Percentiles rank a stretch among this genome's conserved stretches.
These are phyloP conservation scores for Cunninghamia lanceolata DNA, from an alignment of 75 land plant species.

Conservation along the genomic window DNA sequence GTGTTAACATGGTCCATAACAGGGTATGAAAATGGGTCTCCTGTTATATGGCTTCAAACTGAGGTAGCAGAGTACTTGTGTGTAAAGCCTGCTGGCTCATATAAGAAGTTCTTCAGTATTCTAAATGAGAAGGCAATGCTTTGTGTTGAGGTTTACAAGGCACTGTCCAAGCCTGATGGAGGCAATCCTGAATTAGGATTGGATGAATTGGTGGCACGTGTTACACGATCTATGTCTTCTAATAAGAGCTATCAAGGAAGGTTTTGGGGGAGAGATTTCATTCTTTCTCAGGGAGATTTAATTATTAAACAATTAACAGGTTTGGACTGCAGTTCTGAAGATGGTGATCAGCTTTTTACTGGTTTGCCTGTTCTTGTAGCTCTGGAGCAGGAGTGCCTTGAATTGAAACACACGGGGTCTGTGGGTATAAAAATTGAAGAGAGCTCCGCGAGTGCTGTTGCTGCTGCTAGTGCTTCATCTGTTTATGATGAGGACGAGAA, in stretches of 20 bases:
- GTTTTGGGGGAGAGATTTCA: conserved; percentile 52
- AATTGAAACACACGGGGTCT: conserved; percentile 13
- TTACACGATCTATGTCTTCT: conserved; percentile 55
- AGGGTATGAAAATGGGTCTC: conserved; percentile 83
- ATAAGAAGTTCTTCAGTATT: conserved; percentile 59
- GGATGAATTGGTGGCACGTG: conserved; percentile 75
- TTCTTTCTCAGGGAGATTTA: conserved; percentile 64
- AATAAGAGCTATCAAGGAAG: conserved; percentile 37
- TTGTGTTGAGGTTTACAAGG: conserved; percentile 72
- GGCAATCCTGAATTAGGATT: conserved; percentile 70
- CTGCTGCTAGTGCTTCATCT: conserved; percentile 15
- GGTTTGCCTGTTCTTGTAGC: conserved; percentile 63
- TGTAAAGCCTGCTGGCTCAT: conserved; percentile 58
- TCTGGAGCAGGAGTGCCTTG: conserved; percentile 52
- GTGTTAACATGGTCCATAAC: conserved; percentile 81
- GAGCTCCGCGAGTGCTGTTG: background rate
- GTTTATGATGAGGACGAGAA: conserved; percentile 67
- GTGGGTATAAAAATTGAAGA: conserved; percentile 18
- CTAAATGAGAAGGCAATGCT: conserved; percentile 68
- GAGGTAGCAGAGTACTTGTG: conserved; percentile 79
- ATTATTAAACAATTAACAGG: conserved; percentile 68
- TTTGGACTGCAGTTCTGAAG: conserved; percentile 59
- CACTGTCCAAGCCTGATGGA: conserved; percentile 61
- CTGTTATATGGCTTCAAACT: conserved; percentile 64
- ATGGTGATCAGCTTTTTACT: conserved; percentile 50